Percentiles rank a stretch among this genome's conserved stretches.
Conservation (phyloP, 176 grass and related monocot species). For the Neostapfia colusana region DNA sequence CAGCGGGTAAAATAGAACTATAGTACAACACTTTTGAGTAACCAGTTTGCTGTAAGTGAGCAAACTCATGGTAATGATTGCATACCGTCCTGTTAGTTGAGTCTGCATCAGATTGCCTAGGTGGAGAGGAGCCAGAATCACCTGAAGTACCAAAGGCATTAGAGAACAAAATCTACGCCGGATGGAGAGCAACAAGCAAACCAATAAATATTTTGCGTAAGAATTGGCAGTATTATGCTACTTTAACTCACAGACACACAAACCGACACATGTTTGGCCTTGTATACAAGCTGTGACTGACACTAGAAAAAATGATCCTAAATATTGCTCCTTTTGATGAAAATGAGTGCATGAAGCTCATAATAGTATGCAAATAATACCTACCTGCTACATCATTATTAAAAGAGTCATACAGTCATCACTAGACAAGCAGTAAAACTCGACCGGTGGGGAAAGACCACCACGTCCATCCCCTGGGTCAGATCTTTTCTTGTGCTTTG, state of each 20-base stretch:
- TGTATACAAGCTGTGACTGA: background rate
- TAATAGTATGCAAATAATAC: background rate
- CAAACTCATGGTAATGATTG: background rate
- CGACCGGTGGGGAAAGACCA: too few relatives aligned
- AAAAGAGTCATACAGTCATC: background rate
- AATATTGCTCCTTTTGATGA: background rate
- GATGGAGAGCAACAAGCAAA: background rate
- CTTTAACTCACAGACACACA: background rate
- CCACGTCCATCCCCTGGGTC: too few relatives aligned
- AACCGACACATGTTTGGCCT: background rate
- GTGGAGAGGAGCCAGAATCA: slow-evolving; percentile 57
- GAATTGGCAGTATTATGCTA: background rate
- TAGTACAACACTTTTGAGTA: background rate
- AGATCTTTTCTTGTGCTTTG: too few relatives aligned
- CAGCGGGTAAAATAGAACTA: background rate
- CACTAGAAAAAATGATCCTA: background rate
- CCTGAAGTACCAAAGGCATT: slow-evolving; percentile 36
- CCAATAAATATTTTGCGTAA: slow-evolving; percentile 1
- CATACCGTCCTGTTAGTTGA: slow-evolving; percentile 61
- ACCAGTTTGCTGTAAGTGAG: background rate
- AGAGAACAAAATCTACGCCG: background rate
- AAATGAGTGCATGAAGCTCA: background rate
- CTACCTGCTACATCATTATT: background rate
- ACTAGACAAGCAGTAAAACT: background rate
- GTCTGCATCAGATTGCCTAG: slow-evolving; percentile 53